Evolutionary conservation across 768 basidiomycete genomes (phyloP).

Genomic region (Cystobasidium tubakii): DNA sequence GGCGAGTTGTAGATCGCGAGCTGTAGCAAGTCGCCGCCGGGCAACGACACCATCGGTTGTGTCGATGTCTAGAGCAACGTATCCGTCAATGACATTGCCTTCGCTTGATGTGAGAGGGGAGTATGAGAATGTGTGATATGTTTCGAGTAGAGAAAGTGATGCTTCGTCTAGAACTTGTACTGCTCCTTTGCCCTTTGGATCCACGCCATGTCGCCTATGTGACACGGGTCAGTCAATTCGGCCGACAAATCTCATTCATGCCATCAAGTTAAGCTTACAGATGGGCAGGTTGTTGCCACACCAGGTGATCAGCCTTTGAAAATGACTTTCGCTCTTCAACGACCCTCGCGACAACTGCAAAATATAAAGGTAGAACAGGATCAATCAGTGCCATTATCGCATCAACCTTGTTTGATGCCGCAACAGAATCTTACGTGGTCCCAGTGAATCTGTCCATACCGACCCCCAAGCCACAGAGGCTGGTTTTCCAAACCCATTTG

Average conservation of each 20-base stretch:
- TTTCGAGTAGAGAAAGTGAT: not conserved
- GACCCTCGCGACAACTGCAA: not conserved
- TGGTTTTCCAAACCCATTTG: not conserved
- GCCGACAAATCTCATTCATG: not conserved
- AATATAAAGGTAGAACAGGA: not conserved
- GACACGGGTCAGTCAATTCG: not conserved
- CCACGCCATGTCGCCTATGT: conserved; percentile 1
- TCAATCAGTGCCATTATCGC: not conserved
- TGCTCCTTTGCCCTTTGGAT: not conserved
- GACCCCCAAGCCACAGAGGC: not conserved
- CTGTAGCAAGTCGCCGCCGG: not conserved
- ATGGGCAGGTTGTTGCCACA: conserved; percentile 7
- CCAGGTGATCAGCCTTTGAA: not conserved
- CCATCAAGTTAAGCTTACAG: not conserved
- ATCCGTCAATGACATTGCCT: not conserved
- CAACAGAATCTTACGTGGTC: not conserved
- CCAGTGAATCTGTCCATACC: not conserved
- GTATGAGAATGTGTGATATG: conserved; percentile 10
- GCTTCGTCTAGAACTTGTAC: not conserved
- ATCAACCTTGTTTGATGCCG: too few relatives aligned
- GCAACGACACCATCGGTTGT: conserved; percentile 15
- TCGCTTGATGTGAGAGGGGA: not conserved
- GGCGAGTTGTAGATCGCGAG: conserved; percentile 3
- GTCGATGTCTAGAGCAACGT: conserved; percentile 3
- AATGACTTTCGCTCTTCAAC: not conserved